Conservation (phyloP, 2,329 filamentous ascomycete genomes). For the Niveomyces coronatus region DNA sequence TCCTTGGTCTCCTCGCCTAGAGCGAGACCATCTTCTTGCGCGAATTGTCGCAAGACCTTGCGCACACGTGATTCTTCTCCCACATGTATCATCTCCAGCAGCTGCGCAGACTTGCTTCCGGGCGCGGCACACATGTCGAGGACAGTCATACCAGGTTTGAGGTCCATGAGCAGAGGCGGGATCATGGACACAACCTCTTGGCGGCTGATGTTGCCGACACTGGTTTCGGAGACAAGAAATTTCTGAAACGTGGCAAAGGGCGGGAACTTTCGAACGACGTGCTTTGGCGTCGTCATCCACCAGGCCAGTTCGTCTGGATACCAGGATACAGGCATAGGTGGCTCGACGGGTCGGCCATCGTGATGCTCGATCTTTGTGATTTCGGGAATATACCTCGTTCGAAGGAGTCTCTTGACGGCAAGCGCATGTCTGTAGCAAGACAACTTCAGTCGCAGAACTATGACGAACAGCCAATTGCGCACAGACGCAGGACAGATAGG, state of each 20-base stretch:
- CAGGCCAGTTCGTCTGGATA: conserved; percentile 93
- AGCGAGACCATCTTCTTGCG: conserved; percentile 48
- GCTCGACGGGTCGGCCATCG: conserved; percentile 72
- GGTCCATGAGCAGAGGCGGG: conserved; percentile 83
- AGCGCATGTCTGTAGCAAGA: conserved; percentile 69
- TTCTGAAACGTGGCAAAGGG: conserved; percentile 95
- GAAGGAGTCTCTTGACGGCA: conserved; percentile 78
- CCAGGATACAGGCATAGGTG: conserved; percentile 76
- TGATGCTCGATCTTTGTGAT: conserved; percentile 75
- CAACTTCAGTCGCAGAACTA: no score
- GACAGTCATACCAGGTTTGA: conserved; percentile 83
- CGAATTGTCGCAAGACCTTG: conserved; percentile 56
- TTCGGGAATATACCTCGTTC: conserved; percentile 81
- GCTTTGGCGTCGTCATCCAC: conserved; percentile 97
- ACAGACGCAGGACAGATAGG: no score
- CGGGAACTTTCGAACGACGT: conserved; percentile 83
- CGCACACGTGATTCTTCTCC: conserved; percentile 83
- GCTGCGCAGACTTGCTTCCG: conserved; percentile 91
- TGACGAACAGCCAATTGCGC: no score
- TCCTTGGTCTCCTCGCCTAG: conserved; percentile 37
- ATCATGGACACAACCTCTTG: conserved; percentile 99
- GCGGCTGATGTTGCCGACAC: conserved; percentile 91
- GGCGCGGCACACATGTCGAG: conserved; percentile 94
- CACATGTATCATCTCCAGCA: conserved; percentile 86
- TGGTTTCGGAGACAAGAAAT: conserved; percentile 94